Evolutionary conservation across 176 grass and related monocot genomes (phyloP).

Genomic region (Thinopyrum elongatum): DNA sequence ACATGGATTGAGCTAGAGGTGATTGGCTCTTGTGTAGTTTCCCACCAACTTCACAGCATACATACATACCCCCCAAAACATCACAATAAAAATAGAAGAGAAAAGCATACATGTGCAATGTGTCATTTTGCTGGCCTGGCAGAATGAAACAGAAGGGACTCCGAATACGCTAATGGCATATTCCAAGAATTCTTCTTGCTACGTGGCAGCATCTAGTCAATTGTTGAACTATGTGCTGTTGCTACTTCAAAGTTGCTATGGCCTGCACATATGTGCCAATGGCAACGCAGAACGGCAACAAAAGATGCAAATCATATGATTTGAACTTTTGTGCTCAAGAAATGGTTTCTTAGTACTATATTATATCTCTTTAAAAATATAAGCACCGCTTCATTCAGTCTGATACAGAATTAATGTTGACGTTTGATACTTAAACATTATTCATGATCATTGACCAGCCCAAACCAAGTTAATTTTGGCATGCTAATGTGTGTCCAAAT

Average conservation of each 20-base stretch:
- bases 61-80: conserved; percentile 2
- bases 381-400: not conserved
- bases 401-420: conserved; percentile 15
- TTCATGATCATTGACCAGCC: conserved; percentile 5
- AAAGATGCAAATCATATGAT: conserved; percentile 17
- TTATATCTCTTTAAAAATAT: not conserved
- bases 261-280: conserved; percentile 10
- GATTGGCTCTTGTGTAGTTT: conserved; percentile 30
- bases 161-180: conserved; percentile 23
- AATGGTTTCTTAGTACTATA: not conserved
- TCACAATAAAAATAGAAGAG: not conserved
- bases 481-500: conserved; percentile 11
- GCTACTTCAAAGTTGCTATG: not conserved
- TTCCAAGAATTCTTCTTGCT: conserved; percentile 31
- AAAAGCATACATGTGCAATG: not conserved
- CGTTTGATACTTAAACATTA: conserved; percentile 6
- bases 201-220: conserved; percentile 30
- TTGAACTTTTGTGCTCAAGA: not conserved
- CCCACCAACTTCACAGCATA: conserved; percentile 27
- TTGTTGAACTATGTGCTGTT: conserved; percentile 3
- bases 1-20: conserved; percentile 8
- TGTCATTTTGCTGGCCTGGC: conserved; percentile 25
- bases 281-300: not conserved
- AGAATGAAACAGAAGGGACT: conserved; percentile 18
- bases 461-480: conserved; percentile 9